Evolutionary conservation across 139 green algal genomes (phyloP).

Genomic region (Coelastrella sp.): DNA sequence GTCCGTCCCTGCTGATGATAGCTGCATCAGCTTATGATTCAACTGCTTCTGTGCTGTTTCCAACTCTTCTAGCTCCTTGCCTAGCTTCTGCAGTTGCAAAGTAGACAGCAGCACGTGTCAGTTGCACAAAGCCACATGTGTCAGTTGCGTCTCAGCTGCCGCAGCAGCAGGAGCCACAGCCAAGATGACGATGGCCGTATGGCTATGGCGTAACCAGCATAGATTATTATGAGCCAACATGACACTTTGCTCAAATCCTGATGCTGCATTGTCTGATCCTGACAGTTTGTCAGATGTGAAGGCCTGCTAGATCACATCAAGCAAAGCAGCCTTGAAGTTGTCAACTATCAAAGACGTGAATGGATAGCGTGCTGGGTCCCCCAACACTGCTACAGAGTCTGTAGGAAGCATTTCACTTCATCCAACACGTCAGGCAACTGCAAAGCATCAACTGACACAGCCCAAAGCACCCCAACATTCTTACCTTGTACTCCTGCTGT

Average conservation of each 20-base stretch:
- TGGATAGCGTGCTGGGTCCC: too few species aligned
- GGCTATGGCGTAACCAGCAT: too few species aligned
- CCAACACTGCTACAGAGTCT: not conserved
- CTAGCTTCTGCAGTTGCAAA: slow-evolving; percentile 57
- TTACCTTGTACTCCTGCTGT: slow-evolving; percentile 63
- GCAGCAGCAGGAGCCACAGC: too few species aligned
- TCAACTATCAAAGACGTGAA: too few species aligned
- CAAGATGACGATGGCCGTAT: too few species aligned
- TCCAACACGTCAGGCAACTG: not conserved
- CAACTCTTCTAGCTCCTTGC: slow-evolving; percentile 68
- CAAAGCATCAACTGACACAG: not conserved
- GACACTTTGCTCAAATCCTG: too few species aligned
- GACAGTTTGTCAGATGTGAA: too few species aligned
- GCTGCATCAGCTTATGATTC: slow-evolving; percentile 51
- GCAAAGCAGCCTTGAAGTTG: too few species aligned
- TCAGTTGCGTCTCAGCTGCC: not conserved
- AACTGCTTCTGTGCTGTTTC: slow-evolving; percentile 46
- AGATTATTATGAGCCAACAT: too few species aligned
- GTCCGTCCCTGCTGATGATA: slow-evolving; percentile 36
- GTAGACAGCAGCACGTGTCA: not conserved
- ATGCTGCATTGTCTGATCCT: too few species aligned
- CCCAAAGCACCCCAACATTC: not conserved
- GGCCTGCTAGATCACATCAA: too few species aligned
- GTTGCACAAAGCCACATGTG: not conserved
- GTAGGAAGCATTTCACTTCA: not conserved